phyloP scores from a whole-genome alignment of 306 rosid species.

The Crotalaria pallida region DNA sequence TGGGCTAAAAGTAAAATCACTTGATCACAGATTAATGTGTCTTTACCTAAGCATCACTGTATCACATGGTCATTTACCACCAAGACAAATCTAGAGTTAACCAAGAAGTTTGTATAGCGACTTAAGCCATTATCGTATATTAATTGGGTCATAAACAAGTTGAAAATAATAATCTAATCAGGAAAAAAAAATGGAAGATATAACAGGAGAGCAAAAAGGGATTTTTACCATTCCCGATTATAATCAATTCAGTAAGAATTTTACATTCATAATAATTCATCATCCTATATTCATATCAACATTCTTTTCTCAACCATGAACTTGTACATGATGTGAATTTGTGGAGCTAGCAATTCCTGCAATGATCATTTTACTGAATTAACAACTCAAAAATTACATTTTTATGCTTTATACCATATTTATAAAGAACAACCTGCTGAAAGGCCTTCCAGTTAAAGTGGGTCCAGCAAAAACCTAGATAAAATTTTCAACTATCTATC shows the following conservation, averaged over 20 bases:
- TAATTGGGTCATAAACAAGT: not conserved
- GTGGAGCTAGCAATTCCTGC: constrained; percentile 13
- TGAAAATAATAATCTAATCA: not conserved
- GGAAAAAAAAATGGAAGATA: not conserved
- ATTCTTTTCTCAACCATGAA: constrained; percentile 2
- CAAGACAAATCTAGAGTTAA: not conserved
- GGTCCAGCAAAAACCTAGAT: constrained; percentile 30
- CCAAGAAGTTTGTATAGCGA: not conserved
- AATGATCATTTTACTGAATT: not conserved
- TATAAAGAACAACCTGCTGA: not conserved
- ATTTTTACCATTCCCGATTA: not conserved
- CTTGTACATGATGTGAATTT: not conserved
- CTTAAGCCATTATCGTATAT: not conserved
- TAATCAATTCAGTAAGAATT: not conserved
- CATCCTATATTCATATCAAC: not conserved
- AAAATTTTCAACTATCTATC: constrained; percentile 42
- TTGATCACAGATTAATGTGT: not conserved
- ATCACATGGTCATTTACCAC: not conserved
- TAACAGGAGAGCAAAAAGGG: too few relatives aligned
- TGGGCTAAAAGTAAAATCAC: too few relatives aligned
- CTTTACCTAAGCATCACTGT: not conserved
- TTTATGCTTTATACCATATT: constrained; percentile 13
- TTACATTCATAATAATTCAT: not conserved
- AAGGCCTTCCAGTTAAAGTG: constrained; percentile 10
- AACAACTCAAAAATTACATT: constrained; percentile 20